Evolutionary conservation across 1,284 basidiomycete genomes (phyloP), one percentile per base, ranked within the genome.

Genomic region (Marasmius sp.): DNA sequence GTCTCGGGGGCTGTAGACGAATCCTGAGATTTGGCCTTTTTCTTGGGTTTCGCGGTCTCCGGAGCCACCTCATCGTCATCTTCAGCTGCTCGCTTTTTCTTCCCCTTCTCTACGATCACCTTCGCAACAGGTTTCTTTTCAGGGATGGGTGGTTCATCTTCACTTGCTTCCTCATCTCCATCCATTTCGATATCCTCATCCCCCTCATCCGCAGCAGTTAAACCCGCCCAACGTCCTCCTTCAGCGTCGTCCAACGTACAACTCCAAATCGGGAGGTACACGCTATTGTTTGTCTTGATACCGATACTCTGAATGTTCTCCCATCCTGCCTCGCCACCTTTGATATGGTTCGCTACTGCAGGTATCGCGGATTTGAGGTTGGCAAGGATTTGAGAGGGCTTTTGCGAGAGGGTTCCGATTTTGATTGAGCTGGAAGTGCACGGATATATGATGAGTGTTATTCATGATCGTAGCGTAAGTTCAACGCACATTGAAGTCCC

Each of bases 261-360:
- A 49, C 82, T 87, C 94, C 95, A 99, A 68, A 99, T 87, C 1
- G 97, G 97, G 36, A 99, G 77, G 65, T 91, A 88, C n/a, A 89
- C 81, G 57, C 91, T 93, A 18, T 85, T 85, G 66, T 87, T 92
- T 3, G 95, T 97, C 79, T 99, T 99, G 79, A 99, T 88, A 67
- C 95, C 86, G 34, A 99, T 75, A 63, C 87, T 90, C 70, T 97
- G 94, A 54, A 99, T 81, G 72, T 98, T 98, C 60, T 92, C 88
- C 96, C 96, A 98, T 22, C 87, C 62, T 18, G 34, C 52, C 9
- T 14, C 16, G n/a, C 48, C 91, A 54, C 88, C 93, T 65, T 87
- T 84, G 66, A 98, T 85, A 57, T 83, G 81, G 62, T 81, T 76
- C 41, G 90, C 84, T 61, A 97, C 79, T n/a, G 83, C 84, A 2